These are phyloP conservation scores for Agarophyton chilense DNA, from an alignment of 23 red algal species.

Conservation along the genomic window DNA sequence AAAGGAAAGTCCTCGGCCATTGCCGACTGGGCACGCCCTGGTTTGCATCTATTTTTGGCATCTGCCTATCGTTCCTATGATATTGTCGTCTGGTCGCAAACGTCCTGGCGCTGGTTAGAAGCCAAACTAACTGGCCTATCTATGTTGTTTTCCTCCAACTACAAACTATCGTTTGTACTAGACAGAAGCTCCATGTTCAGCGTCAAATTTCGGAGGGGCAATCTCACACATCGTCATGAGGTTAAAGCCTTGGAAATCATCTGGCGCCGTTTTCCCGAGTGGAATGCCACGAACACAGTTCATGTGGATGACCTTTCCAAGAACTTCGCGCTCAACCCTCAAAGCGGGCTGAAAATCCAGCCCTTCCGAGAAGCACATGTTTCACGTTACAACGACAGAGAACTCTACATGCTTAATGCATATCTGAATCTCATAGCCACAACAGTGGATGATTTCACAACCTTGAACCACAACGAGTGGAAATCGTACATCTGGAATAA, in stretches of 20 bases:
- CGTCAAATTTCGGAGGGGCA: constrained; percentile 6
- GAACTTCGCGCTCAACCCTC: constrained; percentile 92
- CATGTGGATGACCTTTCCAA: constrained; percentile 86
- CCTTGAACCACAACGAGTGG: constrained; percentile 82
- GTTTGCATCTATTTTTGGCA: constrained; percentile 78
- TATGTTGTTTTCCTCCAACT: constrained; percentile 75
- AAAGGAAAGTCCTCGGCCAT: neutral
- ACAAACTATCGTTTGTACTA: constrained; percentile 83
- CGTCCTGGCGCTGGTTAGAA: constrained; percentile 93
- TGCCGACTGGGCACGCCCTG: constrained; percentile 69
- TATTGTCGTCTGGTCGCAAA: constrained; percentile 92
- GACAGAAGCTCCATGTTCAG: constrained; percentile 84
- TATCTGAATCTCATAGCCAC: constrained; percentile 80
- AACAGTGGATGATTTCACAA: constrained; percentile 76
- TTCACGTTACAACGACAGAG: constrained; percentile 55
- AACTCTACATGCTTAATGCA: constrained; percentile 64
- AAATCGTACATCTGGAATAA: constrained; percentile 48
- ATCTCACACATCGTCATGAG: constrained; percentile 38
- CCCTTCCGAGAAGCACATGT: constrained; percentile 62
- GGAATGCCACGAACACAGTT: constrained; percentile 71
- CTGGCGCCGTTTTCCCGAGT: constrained; percentile 80
- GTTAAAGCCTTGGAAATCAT: constrained; percentile 90
- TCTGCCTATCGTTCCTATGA: constrained; percentile 83
- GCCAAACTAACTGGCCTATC: constrained; percentile 86
- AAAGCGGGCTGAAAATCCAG: constrained; percentile 73